Evolutionary conservation across 345 rosid genomes (phyloP).

Genomic region (Iberis pinnata): DNA sequence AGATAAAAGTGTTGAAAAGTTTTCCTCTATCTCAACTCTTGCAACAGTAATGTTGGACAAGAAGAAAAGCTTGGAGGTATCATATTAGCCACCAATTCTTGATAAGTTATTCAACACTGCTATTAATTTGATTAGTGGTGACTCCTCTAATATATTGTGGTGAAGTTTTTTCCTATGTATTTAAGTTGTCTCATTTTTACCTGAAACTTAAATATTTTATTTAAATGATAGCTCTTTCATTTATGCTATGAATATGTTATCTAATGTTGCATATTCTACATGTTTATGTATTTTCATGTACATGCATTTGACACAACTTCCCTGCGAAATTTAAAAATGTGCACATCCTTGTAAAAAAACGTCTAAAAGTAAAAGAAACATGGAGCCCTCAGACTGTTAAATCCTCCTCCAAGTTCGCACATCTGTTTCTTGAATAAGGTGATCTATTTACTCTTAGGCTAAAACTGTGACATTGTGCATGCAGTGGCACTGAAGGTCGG

Average conservation of each 20-base stretch:
- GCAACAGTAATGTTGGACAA: slow-evolving; percentile 32
- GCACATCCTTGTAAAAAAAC: slow-evolving; percentile 38
- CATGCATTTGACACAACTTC: slow-evolving; percentile 10
- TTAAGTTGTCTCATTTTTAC: not conserved
- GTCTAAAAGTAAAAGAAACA: slow-evolving; percentile 41
- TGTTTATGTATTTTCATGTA: slow-evolving; percentile 3
- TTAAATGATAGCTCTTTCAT: slow-evolving; percentile 11
- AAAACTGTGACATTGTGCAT: too few species aligned
- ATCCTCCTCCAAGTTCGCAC: slow-evolving; percentile 89
- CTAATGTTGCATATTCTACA: not conserved
- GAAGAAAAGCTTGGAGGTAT: slow-evolving; percentile 35
- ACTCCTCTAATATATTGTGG: slow-evolving; percentile 39
- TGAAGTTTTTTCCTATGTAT: slow-evolving; percentile 24
- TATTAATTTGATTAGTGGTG: slow-evolving; percentile 41
- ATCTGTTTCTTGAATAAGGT: slow-evolving; percentile 91
- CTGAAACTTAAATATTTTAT: slow-evolving; percentile 5
- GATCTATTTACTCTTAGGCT: not conserved
- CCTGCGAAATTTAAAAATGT: slow-evolving; percentile 2
- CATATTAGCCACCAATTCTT: slow-evolving; percentile 58
- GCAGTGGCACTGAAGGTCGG: not conserved
- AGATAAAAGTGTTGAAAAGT: slow-evolving; percentile 27
- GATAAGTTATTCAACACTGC: slow-evolving; percentile 69
- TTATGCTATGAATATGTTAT: not conserved
- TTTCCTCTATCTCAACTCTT: slow-evolving; percentile 38
- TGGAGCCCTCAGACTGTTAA: slow-evolving; percentile 37